Conservation (phyloP, 306 rosid genomes). For the Acacia confusa region DNA sequence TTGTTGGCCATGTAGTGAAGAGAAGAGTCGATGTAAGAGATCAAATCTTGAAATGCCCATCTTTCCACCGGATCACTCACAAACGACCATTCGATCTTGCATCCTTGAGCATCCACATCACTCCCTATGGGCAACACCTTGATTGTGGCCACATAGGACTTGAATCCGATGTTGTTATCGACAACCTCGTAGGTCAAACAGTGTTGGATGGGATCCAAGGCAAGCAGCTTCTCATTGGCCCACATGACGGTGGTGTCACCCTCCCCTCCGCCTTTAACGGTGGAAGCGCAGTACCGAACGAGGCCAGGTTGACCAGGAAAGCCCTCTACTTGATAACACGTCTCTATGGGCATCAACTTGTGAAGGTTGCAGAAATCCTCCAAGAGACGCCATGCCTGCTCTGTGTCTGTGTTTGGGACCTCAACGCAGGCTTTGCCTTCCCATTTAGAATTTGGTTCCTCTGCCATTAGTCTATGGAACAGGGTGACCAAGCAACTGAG, state of each 20-base stretch:
- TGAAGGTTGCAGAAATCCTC: conserved; percentile 62
- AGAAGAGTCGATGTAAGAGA: conserved; percentile 25
- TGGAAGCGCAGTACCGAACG: conserved; percentile 48
- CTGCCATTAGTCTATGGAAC: conserved; percentile 13
- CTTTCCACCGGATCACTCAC: conserved; percentile 55
- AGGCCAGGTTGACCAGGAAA: conserved; percentile 47
- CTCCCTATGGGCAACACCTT: conserved; percentile 27
- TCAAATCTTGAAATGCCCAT: conserved; percentile 37
- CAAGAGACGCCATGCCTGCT: conserved; percentile 42
- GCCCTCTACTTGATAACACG: conserved; percentile 47
- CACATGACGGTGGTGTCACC: conserved; percentile 24
- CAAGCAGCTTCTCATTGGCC: conserved; percentile 57
- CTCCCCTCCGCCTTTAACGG: background rate
- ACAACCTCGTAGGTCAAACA: conserved; percentile 46
- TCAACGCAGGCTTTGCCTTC: conserved; percentile 42
- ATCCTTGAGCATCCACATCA: conserved; percentile 18
- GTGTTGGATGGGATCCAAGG: conserved; percentile 47
- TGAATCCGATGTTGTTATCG: conserved; percentile 54
- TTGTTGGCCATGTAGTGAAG: conserved; percentile 42
- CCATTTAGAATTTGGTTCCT: conserved; percentile 38
- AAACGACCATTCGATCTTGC: conserved; percentile 62
- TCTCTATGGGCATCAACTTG: conserved; percentile 44
- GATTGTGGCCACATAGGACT: conserved; percentile 42
- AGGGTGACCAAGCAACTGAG: background rate
- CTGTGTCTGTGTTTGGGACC: background rate